phyloP scores from a whole-genome alignment of 1,284 basidiomycete genomes.

The Cryptococcus wingfieldii region DNA sequence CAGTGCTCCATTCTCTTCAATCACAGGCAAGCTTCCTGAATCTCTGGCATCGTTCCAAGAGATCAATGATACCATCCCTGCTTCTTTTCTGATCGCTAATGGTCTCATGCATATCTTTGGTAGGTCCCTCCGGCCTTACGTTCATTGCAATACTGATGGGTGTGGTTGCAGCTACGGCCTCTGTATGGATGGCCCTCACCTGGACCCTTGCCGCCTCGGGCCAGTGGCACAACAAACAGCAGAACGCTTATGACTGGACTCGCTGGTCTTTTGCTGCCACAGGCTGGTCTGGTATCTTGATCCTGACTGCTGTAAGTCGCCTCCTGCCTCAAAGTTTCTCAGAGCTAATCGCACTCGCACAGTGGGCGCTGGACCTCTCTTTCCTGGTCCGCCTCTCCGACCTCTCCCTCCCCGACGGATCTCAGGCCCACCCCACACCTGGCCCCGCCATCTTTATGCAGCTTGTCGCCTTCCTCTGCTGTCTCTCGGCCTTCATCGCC shows the following conservation, averaged over 20 bases:
- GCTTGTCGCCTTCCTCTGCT: conserved; percentile 24
- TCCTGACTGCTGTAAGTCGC: conserved; percentile 25
- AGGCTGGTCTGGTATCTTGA: conserved; percentile 15
- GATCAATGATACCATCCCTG: conserved; percentile 9
- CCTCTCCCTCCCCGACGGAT: conserved; percentile 5
- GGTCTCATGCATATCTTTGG: conserved; percentile 30
- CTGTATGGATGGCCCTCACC: conserved; percentile 17
- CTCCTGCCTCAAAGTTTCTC: neutral
- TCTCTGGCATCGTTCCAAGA: conserved; percentile 7
- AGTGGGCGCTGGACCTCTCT: conserved; percentile 24
- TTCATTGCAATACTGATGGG: neutral
- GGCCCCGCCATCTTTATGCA: conserved; percentile 32
- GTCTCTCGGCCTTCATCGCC: conserved; percentile 13
- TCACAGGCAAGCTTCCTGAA: conserved; percentile 12
- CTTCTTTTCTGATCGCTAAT: conserved; percentile 21
- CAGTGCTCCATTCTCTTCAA: conserved; percentile 1
- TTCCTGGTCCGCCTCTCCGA: conserved; percentile 13
- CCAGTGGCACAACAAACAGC: conserved; percentile 17
- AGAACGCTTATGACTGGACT: conserved; percentile 24
- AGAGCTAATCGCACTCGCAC: neutral
- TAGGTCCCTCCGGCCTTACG: conserved; percentile 10
- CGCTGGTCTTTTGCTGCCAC: conserved; percentile 17
- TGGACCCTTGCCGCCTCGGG: conserved; percentile 31
- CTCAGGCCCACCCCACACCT: conserved; percentile 14
- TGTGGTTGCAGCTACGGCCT: conserved; percentile 11